phyloP scores from a whole-genome alignment of 2,329 filamentous ascomycete species.

The Fusarium virguliforme region DNA sequence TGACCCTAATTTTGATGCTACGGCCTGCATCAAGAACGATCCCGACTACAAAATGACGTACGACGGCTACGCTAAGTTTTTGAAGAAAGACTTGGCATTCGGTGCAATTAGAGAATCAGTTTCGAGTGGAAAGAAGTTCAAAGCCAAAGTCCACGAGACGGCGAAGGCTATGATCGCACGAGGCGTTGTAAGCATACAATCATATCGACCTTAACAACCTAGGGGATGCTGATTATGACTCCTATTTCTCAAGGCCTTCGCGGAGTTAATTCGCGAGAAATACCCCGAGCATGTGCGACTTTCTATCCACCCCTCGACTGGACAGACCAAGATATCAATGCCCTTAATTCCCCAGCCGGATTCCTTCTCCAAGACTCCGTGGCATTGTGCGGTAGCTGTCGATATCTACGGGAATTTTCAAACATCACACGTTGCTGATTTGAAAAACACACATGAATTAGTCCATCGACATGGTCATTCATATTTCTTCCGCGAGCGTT shows the following conservation, averaged over 20 bases:
- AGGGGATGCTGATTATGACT: background rate
- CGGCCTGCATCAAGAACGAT: constrained; percentile 27
- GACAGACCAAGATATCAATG: constrained; percentile 33
- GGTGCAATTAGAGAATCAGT: constrained; percentile 3
- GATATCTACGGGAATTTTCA: constrained; percentile 25
- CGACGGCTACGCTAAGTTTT: constrained; percentile 32
- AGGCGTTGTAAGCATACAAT: constrained; percentile 31
- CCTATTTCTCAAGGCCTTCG: constrained; percentile 17
- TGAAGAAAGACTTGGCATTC: constrained; percentile 27
- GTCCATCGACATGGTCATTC: background rate
- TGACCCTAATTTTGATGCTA: constrained; percentile 22
- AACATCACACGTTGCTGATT: background rate
- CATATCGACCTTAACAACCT: no score
- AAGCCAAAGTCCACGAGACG: constrained; percentile 22
- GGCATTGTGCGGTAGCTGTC: constrained; percentile 34
- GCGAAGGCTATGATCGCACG: constrained; percentile 32
- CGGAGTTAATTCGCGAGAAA: constrained; percentile 19
- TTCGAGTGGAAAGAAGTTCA: background rate
- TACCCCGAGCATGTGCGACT: constrained; percentile 24
- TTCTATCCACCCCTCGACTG: constrained; percentile 29
- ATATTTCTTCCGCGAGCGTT: background rate
- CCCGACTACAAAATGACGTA: constrained; percentile 33
- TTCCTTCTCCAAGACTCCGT: constrained; percentile 35
- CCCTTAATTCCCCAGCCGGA: constrained; percentile 28
- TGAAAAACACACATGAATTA: no score